A percentile compares a stretch with the other conserved stretches of the same genome.
phyloP scores from a whole-genome alignment of 2,329 filamentous ascomycete species.

The Neofusicoccum sp. region DNA sequence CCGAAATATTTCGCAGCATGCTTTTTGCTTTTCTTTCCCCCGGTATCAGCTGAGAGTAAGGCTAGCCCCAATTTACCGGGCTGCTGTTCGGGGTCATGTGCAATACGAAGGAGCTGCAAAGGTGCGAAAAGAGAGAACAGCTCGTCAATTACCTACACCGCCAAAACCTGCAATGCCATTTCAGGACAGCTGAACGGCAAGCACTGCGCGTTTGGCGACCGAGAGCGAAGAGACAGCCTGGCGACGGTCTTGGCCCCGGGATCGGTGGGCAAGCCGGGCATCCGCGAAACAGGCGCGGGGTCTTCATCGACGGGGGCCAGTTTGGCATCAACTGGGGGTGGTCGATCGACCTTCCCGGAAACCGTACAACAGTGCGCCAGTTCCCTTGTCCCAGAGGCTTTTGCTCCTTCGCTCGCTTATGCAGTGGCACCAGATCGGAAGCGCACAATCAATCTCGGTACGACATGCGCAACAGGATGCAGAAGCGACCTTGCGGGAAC shows the following conservation, averaged over 20 bases:
- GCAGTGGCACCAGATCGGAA: slow-evolving; percentile 18
- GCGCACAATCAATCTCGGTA: slow-evolving; percentile 20
- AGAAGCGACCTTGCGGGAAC: slow-evolving; percentile 19
- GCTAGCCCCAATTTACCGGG: not conserved
- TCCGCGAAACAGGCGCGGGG: slow-evolving; percentile 11
- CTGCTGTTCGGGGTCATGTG: not conserved
- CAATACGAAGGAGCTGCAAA: slow-evolving; percentile 11
- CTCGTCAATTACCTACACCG: slow-evolving; percentile 18
- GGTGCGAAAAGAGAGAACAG: slow-evolving; percentile 11
- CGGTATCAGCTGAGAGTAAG: slow-evolving; percentile 4
- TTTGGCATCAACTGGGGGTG: not conserved
- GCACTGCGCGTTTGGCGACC: not conserved
- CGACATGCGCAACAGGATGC: slow-evolving; percentile 14
- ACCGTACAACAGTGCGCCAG: slow-evolving; percentile 13
- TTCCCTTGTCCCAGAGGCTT: slow-evolving; percentile 13
- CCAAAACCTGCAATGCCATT: not conserved
- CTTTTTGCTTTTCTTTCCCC: not conserved
- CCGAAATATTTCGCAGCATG: not conserved
- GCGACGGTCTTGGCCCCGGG: not conserved
- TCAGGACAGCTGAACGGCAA: not conserved
- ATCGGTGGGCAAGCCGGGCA: slow-evolving; percentile 10
- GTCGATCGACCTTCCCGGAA: slow-evolving; percentile 2
- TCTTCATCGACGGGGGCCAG: slow-evolving; percentile 2
- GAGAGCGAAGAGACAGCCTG: not conserved
- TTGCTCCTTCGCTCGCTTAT: slow-evolving; percentile 21